Conservation (phyloP, 192 early-diverging fungal genomes). For the Lobosporangium transversale region DNA sequence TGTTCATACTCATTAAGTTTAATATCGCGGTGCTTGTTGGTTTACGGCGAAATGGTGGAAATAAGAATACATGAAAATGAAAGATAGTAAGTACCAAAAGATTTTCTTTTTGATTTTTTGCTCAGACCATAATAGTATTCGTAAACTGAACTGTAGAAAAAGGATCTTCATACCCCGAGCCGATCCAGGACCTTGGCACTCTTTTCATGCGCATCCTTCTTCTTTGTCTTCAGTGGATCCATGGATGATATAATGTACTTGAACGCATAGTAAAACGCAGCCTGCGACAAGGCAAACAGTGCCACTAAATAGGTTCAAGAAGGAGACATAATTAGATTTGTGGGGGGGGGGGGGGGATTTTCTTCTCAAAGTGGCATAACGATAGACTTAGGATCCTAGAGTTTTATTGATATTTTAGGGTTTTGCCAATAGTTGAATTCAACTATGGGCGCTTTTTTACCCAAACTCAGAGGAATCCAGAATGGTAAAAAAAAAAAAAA, state of each 20-base stretch:
- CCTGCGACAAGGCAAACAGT: constrained; percentile 89
- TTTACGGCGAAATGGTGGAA: not conserved
- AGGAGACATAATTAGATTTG: too few relatives aligned
- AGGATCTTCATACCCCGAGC: constrained; percentile 65
- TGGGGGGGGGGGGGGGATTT: too few relatives aligned
- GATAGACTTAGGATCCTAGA: not conserved
- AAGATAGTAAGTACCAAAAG: not conserved
- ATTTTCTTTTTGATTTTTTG: too few relatives aligned
- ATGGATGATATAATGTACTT: constrained; percentile 82
- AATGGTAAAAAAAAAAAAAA: not conserved
- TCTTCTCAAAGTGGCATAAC: not conserved
- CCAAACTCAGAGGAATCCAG: not conserved
- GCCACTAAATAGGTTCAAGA: constrained; percentile 55
- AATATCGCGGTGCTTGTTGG: constrained; percentile 60
- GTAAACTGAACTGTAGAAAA: too few relatives aligned
- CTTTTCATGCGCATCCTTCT: constrained; percentile 82
- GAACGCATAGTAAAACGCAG: constrained; percentile 88
- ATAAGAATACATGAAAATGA: not conserved
- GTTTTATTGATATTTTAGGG: too few relatives aligned
- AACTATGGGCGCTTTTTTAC: too few relatives aligned
- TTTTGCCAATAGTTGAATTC: too few relatives aligned
- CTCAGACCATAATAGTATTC: too few relatives aligned
- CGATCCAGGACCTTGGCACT: constrained; percentile 72
- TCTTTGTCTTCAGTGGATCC: constrained; percentile 75
- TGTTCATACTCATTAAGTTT: constrained; percentile 93